phyloP scores from a whole-genome alignment of 2,329 filamentous ascomycete species.

The Aspergillus ruber region DNA sequence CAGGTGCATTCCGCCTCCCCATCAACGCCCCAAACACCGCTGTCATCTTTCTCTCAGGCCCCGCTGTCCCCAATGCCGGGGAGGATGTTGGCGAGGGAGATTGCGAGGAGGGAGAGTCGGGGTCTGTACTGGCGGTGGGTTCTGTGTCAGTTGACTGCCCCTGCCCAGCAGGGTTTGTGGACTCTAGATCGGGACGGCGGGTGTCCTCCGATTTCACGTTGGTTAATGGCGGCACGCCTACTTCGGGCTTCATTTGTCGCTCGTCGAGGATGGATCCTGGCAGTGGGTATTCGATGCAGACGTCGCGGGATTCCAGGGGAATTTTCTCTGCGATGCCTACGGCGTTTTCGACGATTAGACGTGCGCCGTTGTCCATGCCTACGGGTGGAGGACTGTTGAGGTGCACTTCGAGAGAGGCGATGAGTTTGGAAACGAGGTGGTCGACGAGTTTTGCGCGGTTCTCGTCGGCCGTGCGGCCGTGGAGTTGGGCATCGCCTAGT shows the following conservation, averaged over 20 bases:
- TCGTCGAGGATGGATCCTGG: slow-evolving; percentile 66
- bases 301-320: slow-evolving; percentile 84
- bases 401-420: slow-evolving; percentile 63
- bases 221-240: slow-evolving; percentile 54
- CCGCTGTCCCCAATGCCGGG: slow-evolving; percentile 12
- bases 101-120: neutral
- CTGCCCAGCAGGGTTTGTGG: neutral
- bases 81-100: slow-evolving; percentile 1
- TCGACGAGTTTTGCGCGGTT: slow-evolving; percentile 64
- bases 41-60: slow-evolving; percentile 27
- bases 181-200: neutral
- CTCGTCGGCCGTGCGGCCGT: slow-evolving; percentile 58
- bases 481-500: slow-evolving; percentile 60
- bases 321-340: slow-evolving; percentile 79
- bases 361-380: slow-evolving; percentile 79
- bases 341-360: slow-evolving; percentile 88
- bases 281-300: slow-evolving; percentile 76
- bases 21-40: slow-evolving; percentile 39
- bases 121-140: neutral
- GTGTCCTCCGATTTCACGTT: slow-evolving; percentile 4
- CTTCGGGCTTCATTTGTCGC: slow-evolving; percentile 79
- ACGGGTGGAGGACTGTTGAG: slow-evolving; percentile 69
- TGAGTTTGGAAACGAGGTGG: slow-evolving; percentile 61
- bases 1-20: slow-evolving; percentile 8
- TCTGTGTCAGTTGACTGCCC: slow-evolving; percentile 5